phyloP scores from a whole-genome alignment of 352 stramenopile genomes.

The Phytophthora podocarpi region DNA sequence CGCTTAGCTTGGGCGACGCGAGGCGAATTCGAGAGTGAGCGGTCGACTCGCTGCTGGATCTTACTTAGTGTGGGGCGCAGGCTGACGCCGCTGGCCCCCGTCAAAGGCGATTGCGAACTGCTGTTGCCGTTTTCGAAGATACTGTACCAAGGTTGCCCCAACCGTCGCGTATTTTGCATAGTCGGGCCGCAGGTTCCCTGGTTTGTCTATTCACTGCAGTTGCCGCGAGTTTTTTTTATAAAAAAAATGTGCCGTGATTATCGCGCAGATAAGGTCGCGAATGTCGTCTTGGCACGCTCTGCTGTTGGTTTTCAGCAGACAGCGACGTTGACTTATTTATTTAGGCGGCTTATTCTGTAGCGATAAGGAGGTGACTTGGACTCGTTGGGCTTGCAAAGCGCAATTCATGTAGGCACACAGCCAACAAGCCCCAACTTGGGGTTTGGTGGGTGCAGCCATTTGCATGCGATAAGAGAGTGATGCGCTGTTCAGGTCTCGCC shows the following conservation, averaged over 20 bases:
- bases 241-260: conserved; percentile 21
- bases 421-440: conserved; percentile 1
- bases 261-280: not conserved
- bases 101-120: conserved; percentile 25
- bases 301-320: too few species aligned
- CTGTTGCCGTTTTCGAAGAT: conserved; percentile 27
- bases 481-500: not conserved
- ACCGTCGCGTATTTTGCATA: conserved; percentile 22
- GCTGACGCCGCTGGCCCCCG: conserved; percentile 17
- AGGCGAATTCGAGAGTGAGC: conserved; percentile 36
- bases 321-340: not conserved
- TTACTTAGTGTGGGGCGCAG: too few species aligned
- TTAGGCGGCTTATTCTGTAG: not conserved
- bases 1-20: conserved; percentile 22
- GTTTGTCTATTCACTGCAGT: not conserved
- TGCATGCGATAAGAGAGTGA: not conserved
- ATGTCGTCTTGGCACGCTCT: too few species aligned
- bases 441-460: not conserved
- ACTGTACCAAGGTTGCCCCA: conserved; percentile 12
- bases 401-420: conserved; percentile 5
- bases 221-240: too few species aligned
- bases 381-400: conserved; percentile 1
- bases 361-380: not conserved
- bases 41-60: too few species aligned
- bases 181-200: not conserved